phyloP scores from a whole-genome alignment of 495 filamentous ascomycete species.

The Hypoxylon crocopeplum region DNA sequence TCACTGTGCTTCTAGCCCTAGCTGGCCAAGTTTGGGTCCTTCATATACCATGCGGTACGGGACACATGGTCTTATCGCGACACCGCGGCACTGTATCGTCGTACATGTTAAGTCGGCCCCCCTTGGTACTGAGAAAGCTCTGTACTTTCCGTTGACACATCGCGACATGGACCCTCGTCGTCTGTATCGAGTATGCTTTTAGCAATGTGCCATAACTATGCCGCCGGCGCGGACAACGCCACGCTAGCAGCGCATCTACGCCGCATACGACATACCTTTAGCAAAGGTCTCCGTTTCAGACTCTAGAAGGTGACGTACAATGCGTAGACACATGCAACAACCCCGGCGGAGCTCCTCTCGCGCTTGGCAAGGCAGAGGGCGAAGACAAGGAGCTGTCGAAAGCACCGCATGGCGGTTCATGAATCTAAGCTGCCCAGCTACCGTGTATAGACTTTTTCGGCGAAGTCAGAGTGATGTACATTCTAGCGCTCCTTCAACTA shows the following conservation, averaged over 20 bases:
- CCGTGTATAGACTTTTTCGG: not conserved
- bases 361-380: not conserved
- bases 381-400: not conserved
- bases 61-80: conserved; percentile 12
- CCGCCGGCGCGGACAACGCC: not conserved
- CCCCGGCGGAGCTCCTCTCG: not conserved
- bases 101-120: not conserved
- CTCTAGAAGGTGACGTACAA: not conserved
- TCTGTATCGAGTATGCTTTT: not conserved
- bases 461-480: not conserved
- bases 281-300: not conserved
- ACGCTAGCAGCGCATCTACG: not conserved
- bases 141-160: not conserved
- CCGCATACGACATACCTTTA: conserved; percentile 4
- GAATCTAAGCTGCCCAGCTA: no score
- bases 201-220: not conserved
- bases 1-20: not conserved
- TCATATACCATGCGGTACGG: not conserved
- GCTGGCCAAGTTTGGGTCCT: not conserved
- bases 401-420: not conserved
- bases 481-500: no score
- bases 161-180: not conserved
- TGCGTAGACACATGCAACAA: not conserved
- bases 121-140: not conserved
- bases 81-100: not conserved